These are phyloP conservation scores for Hemileccinum rubropunctum DNA, from an alignment of 768 basidiomycete genomes.

Conservation along the genomic window DNA sequence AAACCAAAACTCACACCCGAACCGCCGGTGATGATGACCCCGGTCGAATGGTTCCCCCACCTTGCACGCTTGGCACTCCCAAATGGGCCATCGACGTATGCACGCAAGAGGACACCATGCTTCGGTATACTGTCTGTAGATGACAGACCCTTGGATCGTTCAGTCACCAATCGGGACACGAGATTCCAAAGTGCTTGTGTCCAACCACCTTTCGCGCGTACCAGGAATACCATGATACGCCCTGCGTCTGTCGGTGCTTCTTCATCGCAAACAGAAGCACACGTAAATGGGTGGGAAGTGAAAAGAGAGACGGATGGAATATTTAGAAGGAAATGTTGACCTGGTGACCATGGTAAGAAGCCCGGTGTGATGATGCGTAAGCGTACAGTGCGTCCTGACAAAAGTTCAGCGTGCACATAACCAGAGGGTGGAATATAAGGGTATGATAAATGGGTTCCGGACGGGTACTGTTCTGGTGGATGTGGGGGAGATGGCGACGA, in stretches of 20 bases:
- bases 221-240: conserved; percentile 58
- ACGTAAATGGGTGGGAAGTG: conserved; percentile 73
- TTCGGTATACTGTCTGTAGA: conserved; percentile 29
- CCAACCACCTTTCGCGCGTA: conserved; percentile 70
- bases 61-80: conserved; percentile 58
- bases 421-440: conserved; percentile 57
- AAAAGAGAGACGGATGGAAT: conserved; percentile 62
- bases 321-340: conserved; percentile 73
- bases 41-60: conserved; percentile 59
- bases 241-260: conserved; percentile 44
- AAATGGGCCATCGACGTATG: conserved; percentile 66
- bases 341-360: conserved; percentile 64
- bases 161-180: conserved; percentile 38
- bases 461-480: background rate
- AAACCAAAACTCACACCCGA: conserved; percentile 74
- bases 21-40: conserved; percentile 66
- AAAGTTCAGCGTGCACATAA: conserved; percentile 63
- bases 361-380: conserved; percentile 59
- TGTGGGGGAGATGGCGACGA: background rate
- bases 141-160: conserved; percentile 27
- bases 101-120: conserved; percentile 51
- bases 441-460: background rate
- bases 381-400: conserved; percentile 69
- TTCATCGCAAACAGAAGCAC: conserved; percentile 56
- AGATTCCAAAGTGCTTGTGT: conserved; percentile 64